Evolutionary conservation across 768 basidiomycete genomes (phyloP).

Genomic region (Podaxis mareebaensis): DNA sequence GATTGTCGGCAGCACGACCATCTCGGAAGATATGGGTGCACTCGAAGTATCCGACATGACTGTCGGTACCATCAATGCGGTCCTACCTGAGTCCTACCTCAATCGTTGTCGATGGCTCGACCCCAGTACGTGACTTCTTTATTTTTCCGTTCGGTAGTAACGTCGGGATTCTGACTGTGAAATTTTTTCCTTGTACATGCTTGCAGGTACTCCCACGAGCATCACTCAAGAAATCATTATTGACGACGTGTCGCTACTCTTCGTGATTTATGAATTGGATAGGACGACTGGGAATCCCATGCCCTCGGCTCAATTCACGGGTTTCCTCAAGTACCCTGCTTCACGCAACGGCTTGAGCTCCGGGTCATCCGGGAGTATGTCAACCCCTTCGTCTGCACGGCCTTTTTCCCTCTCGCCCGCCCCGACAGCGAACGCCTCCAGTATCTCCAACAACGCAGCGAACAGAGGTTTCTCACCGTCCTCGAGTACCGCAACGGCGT

Average conservation of each 20-base stretch:
- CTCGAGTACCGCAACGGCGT: background rate
- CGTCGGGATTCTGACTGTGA: conserved; percentile 23
- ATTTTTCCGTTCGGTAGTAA: conserved; percentile 20
- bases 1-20: conserved; percentile 49
- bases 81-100: conserved; percentile 68
- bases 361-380: conserved; percentile 3
- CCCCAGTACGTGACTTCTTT: conserved; percentile 47
- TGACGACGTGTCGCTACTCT: conserved; percentile 63
- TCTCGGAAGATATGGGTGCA: conserved; percentile 52
- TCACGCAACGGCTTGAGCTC: background rate
- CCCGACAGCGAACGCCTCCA: conserved; percentile 3
- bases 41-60: conserved; percentile 51
- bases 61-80: conserved; percentile 50
- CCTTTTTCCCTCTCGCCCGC: conserved; percentile 7
- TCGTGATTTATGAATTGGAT: conserved; percentile 69
- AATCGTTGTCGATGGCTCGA: conserved; percentile 72
- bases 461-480: background rate
- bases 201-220: conserved; percentile 48
- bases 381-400: conserved; percentile 8
- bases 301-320: conserved; percentile 63
- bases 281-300: conserved; percentile 48
- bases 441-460: background rate
- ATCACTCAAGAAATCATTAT: conserved; percentile 72
- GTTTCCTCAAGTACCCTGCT: conserved; percentile 31
- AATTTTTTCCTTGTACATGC: conserved; percentile 28